Conservation (phyloP, 1,284 basidiomycete species). For the Puccinia triticina region DNA sequence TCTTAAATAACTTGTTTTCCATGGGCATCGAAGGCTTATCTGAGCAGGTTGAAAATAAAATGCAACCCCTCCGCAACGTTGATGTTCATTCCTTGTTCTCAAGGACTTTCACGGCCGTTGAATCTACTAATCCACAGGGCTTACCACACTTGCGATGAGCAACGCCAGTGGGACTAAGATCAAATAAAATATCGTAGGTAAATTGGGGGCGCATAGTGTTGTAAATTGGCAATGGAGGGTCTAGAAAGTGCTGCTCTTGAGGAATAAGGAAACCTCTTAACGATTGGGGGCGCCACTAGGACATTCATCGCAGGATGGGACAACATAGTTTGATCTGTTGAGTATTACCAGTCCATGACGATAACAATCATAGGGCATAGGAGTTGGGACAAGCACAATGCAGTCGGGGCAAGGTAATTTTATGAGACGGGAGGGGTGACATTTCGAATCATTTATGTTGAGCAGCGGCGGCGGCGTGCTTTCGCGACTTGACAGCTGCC, state of each 20-base stretch:
- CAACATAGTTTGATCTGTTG: neutral
- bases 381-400: constrained; percentile 17
- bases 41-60: no score
- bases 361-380: constrained; percentile 32
- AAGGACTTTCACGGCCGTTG: no score
- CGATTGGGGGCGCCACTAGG: neutral
- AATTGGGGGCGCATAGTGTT: neutral
- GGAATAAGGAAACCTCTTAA: neutral
- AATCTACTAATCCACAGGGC: no score
- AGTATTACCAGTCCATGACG: constrained; percentile 20
- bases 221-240: no score
- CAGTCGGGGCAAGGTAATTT: neutral
- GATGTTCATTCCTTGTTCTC: no score
- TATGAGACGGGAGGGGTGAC: neutral
- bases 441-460: constrained; percentile 32
- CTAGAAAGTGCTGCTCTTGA: no score
- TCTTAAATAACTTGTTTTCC: no score
- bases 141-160: no score
- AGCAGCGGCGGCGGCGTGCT: constrained; percentile 46
- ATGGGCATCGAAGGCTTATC: no score
- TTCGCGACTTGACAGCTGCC: constrained; percentile 61
- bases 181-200: neutral
- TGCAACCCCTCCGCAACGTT: no score
- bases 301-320: neutral
- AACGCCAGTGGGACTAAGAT: no score